Conservation (phyloP, 1,284 basidiomycete genomes). For the Anthracocystis panici-leucophaei region DNA sequence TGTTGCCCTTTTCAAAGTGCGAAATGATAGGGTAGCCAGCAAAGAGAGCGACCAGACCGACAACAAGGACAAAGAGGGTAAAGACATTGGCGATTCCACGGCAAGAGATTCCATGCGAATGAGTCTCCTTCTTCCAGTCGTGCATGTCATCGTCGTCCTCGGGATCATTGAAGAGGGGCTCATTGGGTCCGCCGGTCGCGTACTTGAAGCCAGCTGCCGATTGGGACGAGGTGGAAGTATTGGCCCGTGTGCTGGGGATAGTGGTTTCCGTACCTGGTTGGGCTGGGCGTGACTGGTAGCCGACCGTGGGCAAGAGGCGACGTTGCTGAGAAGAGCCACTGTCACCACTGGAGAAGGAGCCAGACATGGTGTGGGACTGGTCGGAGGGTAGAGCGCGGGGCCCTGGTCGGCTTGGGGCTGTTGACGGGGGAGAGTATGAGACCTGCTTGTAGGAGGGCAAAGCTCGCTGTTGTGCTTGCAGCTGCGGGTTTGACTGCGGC, state of each 20-base stretch:
- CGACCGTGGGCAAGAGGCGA: conserved; percentile 21
- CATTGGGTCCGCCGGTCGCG: conserved; percentile 20
- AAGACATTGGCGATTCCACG: conserved; percentile 53
- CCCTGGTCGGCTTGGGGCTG: conserved; percentile 10
- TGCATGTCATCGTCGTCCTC: conserved; percentile 62
- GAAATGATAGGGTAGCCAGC: conserved; percentile 60
- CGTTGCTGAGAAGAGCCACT: conserved; percentile 24
- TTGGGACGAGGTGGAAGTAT: conserved; percentile 16
- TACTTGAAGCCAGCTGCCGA: conserved; percentile 30
- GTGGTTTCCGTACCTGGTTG: neutral
- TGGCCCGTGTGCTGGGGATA: conserved; percentile 9
- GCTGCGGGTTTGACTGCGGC: conserved; percentile 7
- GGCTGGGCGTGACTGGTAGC: conserved; percentile 17
- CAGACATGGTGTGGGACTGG: conserved; percentile 22
- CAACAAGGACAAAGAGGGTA: conserved; percentile 38
- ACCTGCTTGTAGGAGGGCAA: conserved; percentile 48
- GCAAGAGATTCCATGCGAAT: conserved; percentile 33
- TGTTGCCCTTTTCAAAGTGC: conserved; percentile 30
- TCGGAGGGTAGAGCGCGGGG: conserved; percentile 6
- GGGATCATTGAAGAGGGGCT: conserved; percentile 28
- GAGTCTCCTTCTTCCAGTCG: conserved; percentile 44
- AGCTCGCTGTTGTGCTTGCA: conserved; percentile 8
- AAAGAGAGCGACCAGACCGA: conserved; percentile 54
- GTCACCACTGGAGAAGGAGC: conserved; percentile 44
- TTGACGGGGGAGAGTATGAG: conserved; percentile 19